Percentiles rank a stretch among this genome's conserved stretches.
phyloP scores from a whole-genome alignment of 2,329 filamentous ascomycete genomes.

The Colletotrichum echinochloae region DNA sequence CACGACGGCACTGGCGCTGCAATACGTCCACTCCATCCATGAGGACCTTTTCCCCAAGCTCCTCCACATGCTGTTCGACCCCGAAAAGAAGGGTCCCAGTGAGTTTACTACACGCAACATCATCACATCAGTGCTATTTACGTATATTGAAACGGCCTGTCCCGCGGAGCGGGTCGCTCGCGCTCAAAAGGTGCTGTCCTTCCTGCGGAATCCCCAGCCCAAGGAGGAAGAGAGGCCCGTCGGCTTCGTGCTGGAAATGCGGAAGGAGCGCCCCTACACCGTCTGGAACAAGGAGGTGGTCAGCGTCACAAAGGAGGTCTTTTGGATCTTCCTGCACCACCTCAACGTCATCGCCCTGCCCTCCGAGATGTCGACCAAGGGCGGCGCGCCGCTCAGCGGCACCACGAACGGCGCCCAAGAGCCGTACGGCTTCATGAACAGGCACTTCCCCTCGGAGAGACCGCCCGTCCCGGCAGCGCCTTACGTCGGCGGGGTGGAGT shows the following conservation, averaged over 20 bases:
- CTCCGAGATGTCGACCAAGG: constrained; percentile 52
- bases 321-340: constrained; percentile 98
- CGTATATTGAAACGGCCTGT: constrained; percentile 80
- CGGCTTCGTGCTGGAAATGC: constrained; percentile 91
- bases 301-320: constrained; percentile 96
- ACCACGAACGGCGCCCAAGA: constrained; percentile 53
- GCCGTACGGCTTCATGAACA: constrained; percentile 71
- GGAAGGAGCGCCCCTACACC: constrained; percentile 86
- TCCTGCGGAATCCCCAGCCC: constrained; percentile 83
- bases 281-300: constrained; percentile 94
- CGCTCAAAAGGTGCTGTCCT: constrained; percentile 79
- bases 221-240: constrained; percentile 82
- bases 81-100: constrained; percentile 97
- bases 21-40: constrained; percentile 84
- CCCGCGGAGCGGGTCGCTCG: constrained; percentile 73
- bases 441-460: constrained; percentile 85
- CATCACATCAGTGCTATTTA: constrained; percentile 89
- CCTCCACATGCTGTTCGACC: constrained; percentile 90
- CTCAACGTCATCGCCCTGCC: constrained; percentile 85
- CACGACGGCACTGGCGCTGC: constrained; percentile 87
- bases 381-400: constrained; percentile 42
- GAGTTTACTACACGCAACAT: constrained; percentile 95
- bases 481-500: constrained; percentile 97
- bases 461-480: constrained; percentile 93
- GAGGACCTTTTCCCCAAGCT: constrained; percentile 86